These are phyloP conservation scores for Lineolata rhizophorae DNA, from an alignment of 495 filamentous ascomycete species.

Conservation along the genomic window DNA sequence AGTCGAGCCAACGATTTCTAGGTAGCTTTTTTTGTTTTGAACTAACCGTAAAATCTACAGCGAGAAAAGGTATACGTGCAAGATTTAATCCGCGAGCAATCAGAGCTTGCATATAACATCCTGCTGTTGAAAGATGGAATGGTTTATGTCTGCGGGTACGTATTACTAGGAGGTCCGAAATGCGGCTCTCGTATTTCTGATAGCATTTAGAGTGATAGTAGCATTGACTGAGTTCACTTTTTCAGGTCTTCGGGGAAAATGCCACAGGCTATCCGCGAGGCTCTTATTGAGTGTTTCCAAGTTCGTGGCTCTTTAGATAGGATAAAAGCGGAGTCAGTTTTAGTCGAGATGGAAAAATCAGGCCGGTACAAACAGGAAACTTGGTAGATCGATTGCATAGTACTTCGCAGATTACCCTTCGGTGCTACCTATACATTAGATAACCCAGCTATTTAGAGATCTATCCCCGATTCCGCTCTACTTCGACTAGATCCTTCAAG, in stretches of 20 bases:
- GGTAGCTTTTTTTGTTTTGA: background rate
- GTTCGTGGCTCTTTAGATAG: conserved; percentile 18
- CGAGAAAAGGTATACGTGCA: conserved; percentile 73
- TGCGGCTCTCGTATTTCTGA: background rate
- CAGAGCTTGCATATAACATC: conserved; percentile 30
- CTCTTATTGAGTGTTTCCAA: conserved; percentile 50
- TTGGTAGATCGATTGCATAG: too few species aligned
- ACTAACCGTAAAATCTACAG: conserved; percentile 5
- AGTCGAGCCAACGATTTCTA: too few species aligned
- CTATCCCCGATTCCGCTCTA: too few species aligned
- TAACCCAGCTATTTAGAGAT: too few species aligned
- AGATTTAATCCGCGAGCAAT: conserved; percentile 46
- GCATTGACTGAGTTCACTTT: conserved; percentile 1
- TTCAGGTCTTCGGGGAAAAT: conserved; percentile 33
- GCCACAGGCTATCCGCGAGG: conserved; percentile 71
- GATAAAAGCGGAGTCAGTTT: conserved; percentile 31
- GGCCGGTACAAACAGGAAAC: conserved; percentile 64
- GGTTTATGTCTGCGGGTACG: conserved; percentile 62
- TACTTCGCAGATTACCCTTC: too few species aligned
- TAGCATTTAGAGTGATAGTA: too few species aligned
- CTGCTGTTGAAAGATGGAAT: conserved; percentile 30
- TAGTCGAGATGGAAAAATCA: conserved; percentile 40
- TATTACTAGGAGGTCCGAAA: too few species aligned
- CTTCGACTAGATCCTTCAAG: too few species aligned
- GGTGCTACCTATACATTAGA: too few species aligned